Evolutionary conservation across 306 rosid genomes (phyloP), one percentile per base, ranked within the genome.

Genomic region (Pterocarpus macrocarpus): DNA sequence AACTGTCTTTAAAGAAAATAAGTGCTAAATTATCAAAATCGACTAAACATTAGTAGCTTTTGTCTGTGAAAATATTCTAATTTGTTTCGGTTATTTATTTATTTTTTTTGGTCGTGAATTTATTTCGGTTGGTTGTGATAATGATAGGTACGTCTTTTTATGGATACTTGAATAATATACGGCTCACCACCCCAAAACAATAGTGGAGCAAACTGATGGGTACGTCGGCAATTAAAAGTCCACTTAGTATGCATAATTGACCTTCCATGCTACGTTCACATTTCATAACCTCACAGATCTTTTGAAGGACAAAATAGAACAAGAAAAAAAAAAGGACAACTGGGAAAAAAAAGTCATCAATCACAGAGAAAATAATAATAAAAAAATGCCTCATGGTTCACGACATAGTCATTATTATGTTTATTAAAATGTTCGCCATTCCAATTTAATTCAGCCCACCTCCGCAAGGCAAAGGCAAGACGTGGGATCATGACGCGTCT

Each of bases 351-450:
- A 10, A 30, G 33, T 14, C 12, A 5, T 10, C 44, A 12, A 34
- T 16, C 53, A 65, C 0, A 67, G 4, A 66, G 53, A 39, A 41
- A 67, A 41, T 67, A 67, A 67, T 28, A 67, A 67, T 43, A 67
- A 67, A 65, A 11, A 65, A 65, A 33, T 36, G 5, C 69, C 69
- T 36, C 69, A 7, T 64, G 69, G 28, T 64, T 64, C 69, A 36
- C 69, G 69, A 36, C 69, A 36, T 13, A 47, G 1, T 8, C 1
- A 8, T 47, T 1, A 5, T 47, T 63, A 12, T 33, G 13, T 2
- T 35, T 6, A 61, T 33, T 30, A 3, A 2, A 30, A 22, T 61
- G 16, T 12, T 10, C 16, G 9, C 1, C 4, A 36, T 36, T 36
- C 5, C 11, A 7, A 6, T 63, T 47, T 2, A 47, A 2, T 10